Evolutionary conservation across 2,329 filamentous ascomycete species (phyloP).

Genomic region (Penicillium concentricum): DNA sequence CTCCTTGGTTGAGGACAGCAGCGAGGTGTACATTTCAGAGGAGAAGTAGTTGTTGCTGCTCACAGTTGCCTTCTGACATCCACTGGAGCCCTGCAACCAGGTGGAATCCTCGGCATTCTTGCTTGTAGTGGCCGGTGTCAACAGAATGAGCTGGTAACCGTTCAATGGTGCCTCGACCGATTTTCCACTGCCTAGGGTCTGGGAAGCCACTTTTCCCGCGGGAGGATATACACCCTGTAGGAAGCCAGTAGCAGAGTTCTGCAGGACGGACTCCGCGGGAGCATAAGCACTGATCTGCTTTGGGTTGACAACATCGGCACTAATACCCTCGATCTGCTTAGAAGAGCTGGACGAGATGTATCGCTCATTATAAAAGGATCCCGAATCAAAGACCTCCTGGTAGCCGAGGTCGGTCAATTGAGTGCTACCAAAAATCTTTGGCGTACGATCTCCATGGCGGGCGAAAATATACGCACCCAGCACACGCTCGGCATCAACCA

Average conservation of each 20-base stretch:
- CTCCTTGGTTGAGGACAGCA: conserved; percentile 50
- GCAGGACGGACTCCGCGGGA: conserved; percentile 73
- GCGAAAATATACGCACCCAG: conserved; percentile 85
- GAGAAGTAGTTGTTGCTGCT: conserved; percentile 61
- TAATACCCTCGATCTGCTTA: conserved; percentile 65
- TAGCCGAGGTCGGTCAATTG: conserved; percentile 78
- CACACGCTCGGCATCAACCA: conserved; percentile 61
- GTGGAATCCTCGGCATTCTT: conserved; percentile 58
- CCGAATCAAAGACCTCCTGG: conserved; percentile 69
- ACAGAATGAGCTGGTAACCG: conserved; percentile 81
- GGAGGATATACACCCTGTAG: conserved; percentile 86
- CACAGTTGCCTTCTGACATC: conserved; percentile 55
- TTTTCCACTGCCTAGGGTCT: conserved; percentile 70
- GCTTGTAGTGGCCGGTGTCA: conserved; percentile 61
- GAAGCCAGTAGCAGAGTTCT: conserved; percentile 77
- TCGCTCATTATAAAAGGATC: conserved; percentile 70
- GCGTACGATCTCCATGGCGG: conserved; percentile 83
- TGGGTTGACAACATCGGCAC: conserved; percentile 62
- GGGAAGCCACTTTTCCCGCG: conserved; percentile 54
- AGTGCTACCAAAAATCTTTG: conserved; percentile 71
- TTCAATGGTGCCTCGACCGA: conserved; percentile 65
- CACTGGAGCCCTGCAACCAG: conserved; percentile 60
- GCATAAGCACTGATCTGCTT: conserved; percentile 71
- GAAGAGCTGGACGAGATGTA: conserved; percentile 66
- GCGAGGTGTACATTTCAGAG: conserved; percentile 49